A percentile compares a stretch with the other conserved stretches of the same genome.
Conservation (phyloP, 306 rosid genomes). For the Begonia peltatifolia region DNA sequence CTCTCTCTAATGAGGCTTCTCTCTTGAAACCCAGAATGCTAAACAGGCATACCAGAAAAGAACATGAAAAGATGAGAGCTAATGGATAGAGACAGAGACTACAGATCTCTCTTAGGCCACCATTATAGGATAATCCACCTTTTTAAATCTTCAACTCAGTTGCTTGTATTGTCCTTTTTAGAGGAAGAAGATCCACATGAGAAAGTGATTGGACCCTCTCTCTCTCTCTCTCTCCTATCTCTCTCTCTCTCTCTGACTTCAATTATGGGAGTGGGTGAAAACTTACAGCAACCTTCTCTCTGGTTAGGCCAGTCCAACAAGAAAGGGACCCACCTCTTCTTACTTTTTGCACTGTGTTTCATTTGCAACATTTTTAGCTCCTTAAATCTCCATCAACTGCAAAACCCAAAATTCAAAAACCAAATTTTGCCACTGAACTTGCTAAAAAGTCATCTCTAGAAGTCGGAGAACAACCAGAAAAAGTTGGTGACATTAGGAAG, state of each 20-base stretch:
- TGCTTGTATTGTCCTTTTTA: no score
- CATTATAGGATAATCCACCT: no score
- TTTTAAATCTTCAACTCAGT: no score
- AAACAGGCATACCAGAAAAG: no score
- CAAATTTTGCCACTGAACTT: constrained; percentile 10
- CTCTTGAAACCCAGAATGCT: no score
- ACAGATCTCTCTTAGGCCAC: no score
- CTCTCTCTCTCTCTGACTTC: constrained; percentile 6
- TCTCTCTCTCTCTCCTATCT: constrained; percentile 2
- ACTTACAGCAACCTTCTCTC: constrained; percentile 25
- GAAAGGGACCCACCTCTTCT: constrained; percentile 39
- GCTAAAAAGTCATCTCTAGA: constrained; percentile 13
- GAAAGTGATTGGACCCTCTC: constrained; percentile 5
- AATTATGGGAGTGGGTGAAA: constrained; percentile 41
- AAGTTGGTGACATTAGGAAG: neutral
- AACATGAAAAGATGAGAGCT: no score
- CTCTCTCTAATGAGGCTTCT: no score
- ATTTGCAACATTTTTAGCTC: constrained; percentile 20
- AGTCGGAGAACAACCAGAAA: constrained; percentile 1
- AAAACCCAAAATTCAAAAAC: constrained; percentile 27
- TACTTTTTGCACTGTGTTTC: constrained; percentile 14
- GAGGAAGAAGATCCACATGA: no score
- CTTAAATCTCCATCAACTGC: constrained; percentile 28
- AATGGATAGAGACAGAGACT: no score
- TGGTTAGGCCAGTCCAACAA: constrained; percentile 48